Evolutionary conservation across 164 flowering plant genomes (phyloP).

Genomic region (Houttuynia cordata): DNA sequence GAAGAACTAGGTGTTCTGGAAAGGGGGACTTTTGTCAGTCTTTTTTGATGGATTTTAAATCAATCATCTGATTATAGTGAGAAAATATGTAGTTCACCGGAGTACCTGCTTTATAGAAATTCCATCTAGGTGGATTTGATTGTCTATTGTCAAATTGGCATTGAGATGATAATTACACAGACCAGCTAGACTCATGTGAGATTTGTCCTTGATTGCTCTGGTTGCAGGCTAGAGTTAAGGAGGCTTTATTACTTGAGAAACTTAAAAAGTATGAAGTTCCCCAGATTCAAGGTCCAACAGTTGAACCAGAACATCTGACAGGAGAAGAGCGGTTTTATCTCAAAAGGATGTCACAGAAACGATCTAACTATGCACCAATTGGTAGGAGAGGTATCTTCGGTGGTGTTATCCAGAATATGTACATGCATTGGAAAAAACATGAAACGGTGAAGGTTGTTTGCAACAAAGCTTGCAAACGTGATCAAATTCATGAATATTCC

Average conservation of each 20-base stretch:
- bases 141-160: no score
- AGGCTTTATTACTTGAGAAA: constrained; percentile 59
- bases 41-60: no score
- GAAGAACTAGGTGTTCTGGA: no score
- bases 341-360: constrained; percentile 87
- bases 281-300: constrained; percentile 65
- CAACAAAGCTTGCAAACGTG: constrained; percentile 85
- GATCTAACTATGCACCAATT: constrained; percentile 73
- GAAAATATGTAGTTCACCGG: no score
- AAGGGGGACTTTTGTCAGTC: no score
- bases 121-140: no score
- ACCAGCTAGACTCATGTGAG: no score
- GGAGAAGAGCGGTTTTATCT: constrained; percentile 81
- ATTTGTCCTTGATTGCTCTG: no score
- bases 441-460: constrained; percentile 90
- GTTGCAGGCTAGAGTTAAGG: constrained; percentile 79
- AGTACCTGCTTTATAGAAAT: no score
- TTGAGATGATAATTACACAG: no score
- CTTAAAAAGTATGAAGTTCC: constrained; percentile 76
- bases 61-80: no score
- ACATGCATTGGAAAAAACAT: constrained; percentile 94
- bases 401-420: constrained; percentile 95
- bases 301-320: constrained; percentile 48
- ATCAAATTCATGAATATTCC: constrained; percentile 67
- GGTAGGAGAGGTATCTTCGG: constrained; percentile 90